Base-by-base conservation (phyloP, 331 rosid genomes). In the Telfairia occidentalis region DNA sequence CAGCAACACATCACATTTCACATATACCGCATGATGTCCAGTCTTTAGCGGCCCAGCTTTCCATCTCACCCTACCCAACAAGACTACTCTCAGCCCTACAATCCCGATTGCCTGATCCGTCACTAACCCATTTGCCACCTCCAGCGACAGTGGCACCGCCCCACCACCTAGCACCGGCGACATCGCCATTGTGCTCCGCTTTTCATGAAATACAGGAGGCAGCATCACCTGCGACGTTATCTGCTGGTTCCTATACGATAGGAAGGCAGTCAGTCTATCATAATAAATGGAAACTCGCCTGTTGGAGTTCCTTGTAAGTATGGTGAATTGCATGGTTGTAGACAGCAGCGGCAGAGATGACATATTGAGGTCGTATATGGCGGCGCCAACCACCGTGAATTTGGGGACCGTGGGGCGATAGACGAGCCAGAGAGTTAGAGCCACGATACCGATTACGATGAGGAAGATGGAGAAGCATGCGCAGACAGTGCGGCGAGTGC, bases 41-140 rank as follows among this genome's bases (percentile, higher is more conserved):
- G 92, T 89, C 52, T 60, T 84, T 34, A 94, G 77, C 7, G 82
- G 88, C 21, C 88, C 92, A 0, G 88, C 73, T 69, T 84, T 89
- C 98, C 98, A 94, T 76, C 89, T 83, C 32, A 94, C 35, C 83
- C 92, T 84, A 23, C 98, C 98, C 84, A 60, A 48, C 28, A 94
- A 10, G 49, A 80, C 86, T 46, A 91, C 57, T 60, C 87, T 89
- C 75, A 94, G 30, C 19, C 71, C 81, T 83, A 91, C 84, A 70
- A 87, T 88, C 13, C 98, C 97, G 34, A 83, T 83, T 0, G 66
- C 49, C 85, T 85, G 83, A 42, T 91, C 98, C 80, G 29, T 74
- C 30, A n/a, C 75, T 65, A 89, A 13, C 42, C 90, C 89, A 9
- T 81, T 83, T 2, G 64, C 45, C 61, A 82, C 89, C 71, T 82